These are phyloP conservation scores for Gaeumannomyces tritici DNA, from an alignment of 2,329 filamentous ascomycete genomes.

Conservation along the genomic window DNA sequence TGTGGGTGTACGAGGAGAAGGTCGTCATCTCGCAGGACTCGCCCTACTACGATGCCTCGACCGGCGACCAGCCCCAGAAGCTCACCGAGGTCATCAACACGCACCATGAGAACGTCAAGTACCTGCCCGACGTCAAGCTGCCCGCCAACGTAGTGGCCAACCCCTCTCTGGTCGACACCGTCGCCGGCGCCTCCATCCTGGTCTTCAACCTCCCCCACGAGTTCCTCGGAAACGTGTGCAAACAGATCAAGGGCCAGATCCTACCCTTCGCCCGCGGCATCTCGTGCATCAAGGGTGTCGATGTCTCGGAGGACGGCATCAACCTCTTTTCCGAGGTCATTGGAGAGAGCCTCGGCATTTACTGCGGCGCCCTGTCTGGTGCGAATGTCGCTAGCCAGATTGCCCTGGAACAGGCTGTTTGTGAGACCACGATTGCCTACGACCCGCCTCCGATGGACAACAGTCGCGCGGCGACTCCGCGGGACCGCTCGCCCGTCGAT, in stretches of 20 bases:
- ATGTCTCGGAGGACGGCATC: slow-evolving; percentile 78
- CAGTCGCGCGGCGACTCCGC: slow-evolving; percentile 61
- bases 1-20: slow-evolving; percentile 98
- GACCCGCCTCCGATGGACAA: slow-evolving; percentile 79
- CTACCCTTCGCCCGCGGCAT: slow-evolving; percentile 87
- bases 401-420: slow-evolving; percentile 81
- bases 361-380: slow-evolving; percentile 89
- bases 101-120: slow-evolving; percentile 94
- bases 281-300: slow-evolving; percentile 96
- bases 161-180: slow-evolving; percentile 69
- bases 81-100: slow-evolving; percentile 87
- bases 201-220: slow-evolving; percentile 96
- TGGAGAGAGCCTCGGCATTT: slow-evolving; percentile 82
- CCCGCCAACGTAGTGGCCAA: slow-evolving; percentile 79
- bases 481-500: slow-evolving; percentile 31
- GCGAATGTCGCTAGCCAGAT: slow-evolving; percentile 96
- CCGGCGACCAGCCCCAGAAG: slow-evolving; percentile 64
- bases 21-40: slow-evolving; percentile 64
- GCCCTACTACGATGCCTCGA: slow-evolving; percentile 58
- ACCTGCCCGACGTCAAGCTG: slow-evolving; percentile 79
- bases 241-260: slow-evolving; percentile 78
- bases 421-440: slow-evolving; percentile 93
- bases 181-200: slow-evolving; percentile 76
- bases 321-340: slow-evolving; percentile 93
- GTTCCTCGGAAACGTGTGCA: slow-evolving; percentile 83